These are phyloP conservation scores for Magnaporthales sp. DNA, from an alignment of 2,329 filamentous ascomycete genomes.

Conservation along the genomic window DNA sequence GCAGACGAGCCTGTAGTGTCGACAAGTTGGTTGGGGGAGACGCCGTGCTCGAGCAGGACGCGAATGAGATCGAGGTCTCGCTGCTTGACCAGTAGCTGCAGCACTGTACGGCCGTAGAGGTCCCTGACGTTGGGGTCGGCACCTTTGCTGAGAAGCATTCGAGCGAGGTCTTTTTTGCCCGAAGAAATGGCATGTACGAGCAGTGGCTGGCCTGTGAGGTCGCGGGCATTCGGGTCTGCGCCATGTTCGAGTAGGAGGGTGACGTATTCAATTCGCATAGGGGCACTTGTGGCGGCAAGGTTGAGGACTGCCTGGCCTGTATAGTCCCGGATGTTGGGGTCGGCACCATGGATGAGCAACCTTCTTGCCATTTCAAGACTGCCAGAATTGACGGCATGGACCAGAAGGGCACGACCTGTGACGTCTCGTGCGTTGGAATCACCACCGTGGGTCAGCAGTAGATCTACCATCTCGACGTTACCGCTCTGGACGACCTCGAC, in stretches of 20 bases:
- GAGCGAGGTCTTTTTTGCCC: constrained; percentile 12
- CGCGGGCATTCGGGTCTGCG: constrained; percentile 17
- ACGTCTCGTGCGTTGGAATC: constrained; percentile 18
- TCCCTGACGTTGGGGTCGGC: constrained; percentile 8
- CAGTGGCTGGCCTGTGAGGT: constrained; percentile 13
- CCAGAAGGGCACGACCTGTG: constrained; percentile 20
- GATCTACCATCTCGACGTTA: constrained; percentile 18
- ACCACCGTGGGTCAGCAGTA: constrained; percentile 24
- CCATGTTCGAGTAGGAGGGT: constrained; percentile 21
- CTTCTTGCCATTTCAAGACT: constrained; percentile 18
- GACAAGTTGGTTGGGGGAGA: constrained; percentile 5
- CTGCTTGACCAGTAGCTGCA: not conserved
- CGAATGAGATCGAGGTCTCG: not conserved
- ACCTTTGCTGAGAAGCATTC: constrained; percentile 8
- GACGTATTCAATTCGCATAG: constrained; percentile 17
- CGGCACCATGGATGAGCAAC: constrained; percentile 23
- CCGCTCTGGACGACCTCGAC: constrained; percentile 11
- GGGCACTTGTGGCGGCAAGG: constrained; percentile 4
- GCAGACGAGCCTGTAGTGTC: not conserved
- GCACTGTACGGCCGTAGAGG: constrained; percentile 3
- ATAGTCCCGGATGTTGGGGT: constrained; percentile 20
- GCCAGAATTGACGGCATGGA: constrained; percentile 18
- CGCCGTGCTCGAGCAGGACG: constrained; percentile 5
- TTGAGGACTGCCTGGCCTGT: constrained; percentile 17
- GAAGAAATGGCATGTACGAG: constrained; percentile 12